Evolutionary conservation across 805 yeast species (phyloP), one percentile per base, ranked within the genome.

Genomic region (Candida oleophila): DNA sequence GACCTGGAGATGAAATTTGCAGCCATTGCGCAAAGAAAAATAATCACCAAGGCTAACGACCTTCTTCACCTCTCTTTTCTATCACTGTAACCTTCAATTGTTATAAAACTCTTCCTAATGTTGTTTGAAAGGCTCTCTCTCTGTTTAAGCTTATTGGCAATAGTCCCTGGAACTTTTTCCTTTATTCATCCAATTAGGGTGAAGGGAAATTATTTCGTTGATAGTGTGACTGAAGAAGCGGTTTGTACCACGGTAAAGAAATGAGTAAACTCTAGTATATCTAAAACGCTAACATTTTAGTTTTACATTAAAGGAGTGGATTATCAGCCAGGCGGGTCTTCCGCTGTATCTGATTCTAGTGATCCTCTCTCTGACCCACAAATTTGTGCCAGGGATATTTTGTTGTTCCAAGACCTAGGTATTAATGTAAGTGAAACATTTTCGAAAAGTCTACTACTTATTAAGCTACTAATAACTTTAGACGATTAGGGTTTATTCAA

Each of bases 271-370:
- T n/a, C n/a, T n/a, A n/a, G n/a, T n/a, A n/a, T n/a, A n/a, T n/a
- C n/a, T n/a, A n/a, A n/a, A 25, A 25, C 30, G 11, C 5, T 11
- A 11, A 25, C 11, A 25, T 40, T 46, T 12, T 43, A 83, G 82
- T 91, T 92, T 60, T 83, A 76, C 55, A 76, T 91, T 33, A 84
- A 80, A 64, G 98, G 98, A 16, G 87, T 92, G 1, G 98, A 92
- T 64, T 91, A 91, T 61, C 97, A 92, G 60, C 97, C 97, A 0
- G 97, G 97, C 8, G 98, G 97, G 0, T 84, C 96, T 0, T 83
- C 96, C 0, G 91, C 83, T 0, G 83, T 82, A 20, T 70, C 70
- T n/a, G 65, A 57, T 2, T 50, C 57, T 4, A 61, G 55, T 8
- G 98, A 92, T 60, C 96, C 97, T 0, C 71, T 92, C 38, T 85